Conservation (phyloP, 768 basidiomycete genomes). For the Clavulina sp. region DNA sequence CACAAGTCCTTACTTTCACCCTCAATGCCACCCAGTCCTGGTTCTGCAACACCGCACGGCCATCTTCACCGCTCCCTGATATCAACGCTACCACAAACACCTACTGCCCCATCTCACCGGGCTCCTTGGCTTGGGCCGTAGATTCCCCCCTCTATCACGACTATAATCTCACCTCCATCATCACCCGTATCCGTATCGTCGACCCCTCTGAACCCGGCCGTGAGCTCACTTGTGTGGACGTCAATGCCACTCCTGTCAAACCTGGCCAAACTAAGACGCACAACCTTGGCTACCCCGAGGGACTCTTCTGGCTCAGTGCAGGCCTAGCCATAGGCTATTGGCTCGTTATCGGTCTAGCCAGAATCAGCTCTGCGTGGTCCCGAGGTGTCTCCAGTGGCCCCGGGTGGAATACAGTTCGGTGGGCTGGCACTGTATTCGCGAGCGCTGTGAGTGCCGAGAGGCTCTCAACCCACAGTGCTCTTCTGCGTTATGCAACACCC, state of each 20-base stretch:
- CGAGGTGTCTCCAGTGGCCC: constrained; percentile 37
- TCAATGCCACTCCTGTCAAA: constrained; percentile 50
- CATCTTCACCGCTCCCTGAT: constrained; percentile 50
- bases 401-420: constrained; percentile 53
- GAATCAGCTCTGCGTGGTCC: constrained; percentile 69
- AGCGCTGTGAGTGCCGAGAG: constrained; percentile 89
- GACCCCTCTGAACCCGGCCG: constrained; percentile 52
- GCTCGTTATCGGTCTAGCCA: constrained; percentile 60
- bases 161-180: constrained; percentile 66
- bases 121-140: constrained; percentile 67
- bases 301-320: constrained; percentile 60
- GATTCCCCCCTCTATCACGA: constrained; percentile 38
- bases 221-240: constrained; percentile 68
- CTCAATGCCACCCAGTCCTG: not conserved
- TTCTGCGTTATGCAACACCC: constrained; percentile 84
- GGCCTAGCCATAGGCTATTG: constrained; percentile 65
- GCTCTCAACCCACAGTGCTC: constrained; percentile 63
- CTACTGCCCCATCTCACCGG: constrained; percentile 66
- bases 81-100: constrained; percentile 17
- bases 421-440: constrained; percentile 73
- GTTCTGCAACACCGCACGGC: constrained; percentile 63
- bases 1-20: not conserved
- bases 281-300: constrained; percentile 44
- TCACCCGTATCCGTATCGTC: constrained; percentile 71
- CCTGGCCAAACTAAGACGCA: constrained; percentile 18